A percentile compares a stretch with the other conserved stretches of the same genome.
phyloP scores from a whole-genome alignment of 495 filamentous ascomycete genomes.

The Penicillium alfredii region DNA sequence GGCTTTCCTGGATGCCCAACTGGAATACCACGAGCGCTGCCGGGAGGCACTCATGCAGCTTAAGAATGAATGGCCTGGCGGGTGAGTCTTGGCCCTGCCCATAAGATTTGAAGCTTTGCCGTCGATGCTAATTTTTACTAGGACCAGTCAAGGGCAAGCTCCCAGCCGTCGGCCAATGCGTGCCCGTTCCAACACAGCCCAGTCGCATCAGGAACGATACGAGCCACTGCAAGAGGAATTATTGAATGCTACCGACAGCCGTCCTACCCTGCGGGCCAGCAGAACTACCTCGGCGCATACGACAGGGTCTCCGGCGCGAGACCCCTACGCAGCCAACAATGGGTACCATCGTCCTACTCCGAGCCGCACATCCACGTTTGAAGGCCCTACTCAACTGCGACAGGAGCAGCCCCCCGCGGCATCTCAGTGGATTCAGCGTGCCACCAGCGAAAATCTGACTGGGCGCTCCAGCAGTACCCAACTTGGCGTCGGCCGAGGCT shows the following conservation, averaged over 20 bases:
- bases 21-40: slow-evolving; percentile 86
- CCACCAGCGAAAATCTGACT: slow-evolving; percentile 51
- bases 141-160: slow-evolving; percentile 23
- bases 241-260: slow-evolving; percentile 34
- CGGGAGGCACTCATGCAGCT: slow-evolving; percentile 65
- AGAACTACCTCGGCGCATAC: slow-evolving; percentile 29
- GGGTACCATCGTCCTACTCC: slow-evolving; percentile 37
- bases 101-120: not conserved
- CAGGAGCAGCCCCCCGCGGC: slow-evolving; percentile 42
- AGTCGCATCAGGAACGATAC: slow-evolving; percentile 55
- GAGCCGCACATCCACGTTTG: slow-evolving; percentile 49
- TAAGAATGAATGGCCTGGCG: slow-evolving; percentile 62
- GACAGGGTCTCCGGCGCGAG: slow-evolving; percentile 31
- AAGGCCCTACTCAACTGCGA: slow-evolving; percentile 50
- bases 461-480: slow-evolving; percentile 38
- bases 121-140: slow-evolving; percentile 17
- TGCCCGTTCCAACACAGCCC: slow-evolving; percentile 56
- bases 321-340: slow-evolving; percentile 20
- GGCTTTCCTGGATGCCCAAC: slow-evolving; percentile 80
- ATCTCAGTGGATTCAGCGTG: slow-evolving; percentile 46
- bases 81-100: slow-evolving; percentile 39
- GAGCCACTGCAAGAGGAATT: slow-evolving; percentile 53
- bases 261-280: slow-evolving; percentile 59
- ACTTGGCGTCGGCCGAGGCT: slow-evolving; percentile 34
- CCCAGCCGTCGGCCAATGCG: slow-evolving; percentile 38